Conservation (phyloP, 345 rosid genomes). For the Psidium friedrichsthalianum region DNA sequence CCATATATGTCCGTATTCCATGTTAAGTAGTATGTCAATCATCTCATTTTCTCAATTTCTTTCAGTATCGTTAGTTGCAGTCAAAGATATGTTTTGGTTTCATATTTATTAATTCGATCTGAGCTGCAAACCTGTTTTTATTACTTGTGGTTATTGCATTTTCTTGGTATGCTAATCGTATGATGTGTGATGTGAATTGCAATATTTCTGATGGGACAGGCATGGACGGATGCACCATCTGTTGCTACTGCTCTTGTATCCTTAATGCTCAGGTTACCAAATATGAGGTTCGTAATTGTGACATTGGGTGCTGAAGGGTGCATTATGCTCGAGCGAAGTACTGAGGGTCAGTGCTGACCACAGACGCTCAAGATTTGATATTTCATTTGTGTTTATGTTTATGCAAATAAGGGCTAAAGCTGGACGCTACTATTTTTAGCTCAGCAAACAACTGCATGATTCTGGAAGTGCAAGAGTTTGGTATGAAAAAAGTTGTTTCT, state of each 20-base stretch:
- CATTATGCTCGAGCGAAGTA: slow-evolving; percentile 64
- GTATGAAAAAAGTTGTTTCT: neutral
- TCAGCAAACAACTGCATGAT: neutral
- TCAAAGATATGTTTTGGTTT: neutral
- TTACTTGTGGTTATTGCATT: neutral
- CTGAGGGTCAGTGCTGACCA: slow-evolving; percentile 30
- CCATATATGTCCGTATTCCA: neutral
- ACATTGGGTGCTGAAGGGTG: slow-evolving; percentile 81
- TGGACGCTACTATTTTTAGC: neutral
- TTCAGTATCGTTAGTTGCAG: neutral
- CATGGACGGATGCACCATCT: slow-evolving; percentile 65
- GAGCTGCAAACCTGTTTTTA: neutral
- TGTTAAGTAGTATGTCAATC: neutral
- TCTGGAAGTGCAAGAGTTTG: neutral
- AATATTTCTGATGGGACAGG: slow-evolving; percentile 21
- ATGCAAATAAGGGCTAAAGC: neutral
- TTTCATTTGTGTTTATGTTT: neutral
- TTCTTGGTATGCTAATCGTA: neutral
- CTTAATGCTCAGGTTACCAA: slow-evolving; percentile 64
- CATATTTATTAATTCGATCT: neutral
- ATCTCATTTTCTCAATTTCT: neutral
- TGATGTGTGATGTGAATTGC: neutral
- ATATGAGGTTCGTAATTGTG: slow-evolving; percentile 55
- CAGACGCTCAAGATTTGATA: neutral
- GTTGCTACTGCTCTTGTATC: slow-evolving; percentile 64